These are phyloP conservation scores for Aegilops bicornis DNA, from an alignment of 176 grass and related monocot species.

Conservation along the genomic window DNA sequence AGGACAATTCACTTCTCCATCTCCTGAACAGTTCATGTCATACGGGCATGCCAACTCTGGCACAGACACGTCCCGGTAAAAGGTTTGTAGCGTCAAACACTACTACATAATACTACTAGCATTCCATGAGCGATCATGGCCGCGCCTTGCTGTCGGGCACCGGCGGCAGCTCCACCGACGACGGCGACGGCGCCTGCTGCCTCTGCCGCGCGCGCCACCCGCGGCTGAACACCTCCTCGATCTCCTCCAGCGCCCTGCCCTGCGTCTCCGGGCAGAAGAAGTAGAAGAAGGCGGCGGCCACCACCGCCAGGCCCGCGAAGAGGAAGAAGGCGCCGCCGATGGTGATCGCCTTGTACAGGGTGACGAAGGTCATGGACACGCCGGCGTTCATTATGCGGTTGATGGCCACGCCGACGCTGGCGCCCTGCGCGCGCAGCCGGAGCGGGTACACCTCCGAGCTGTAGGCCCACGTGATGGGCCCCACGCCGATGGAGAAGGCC, in stretches of 20 bases:
- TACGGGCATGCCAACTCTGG: too few relatives aligned
- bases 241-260: slow-evolving; percentile 51
- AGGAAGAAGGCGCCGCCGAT: slow-evolving; percentile 67
- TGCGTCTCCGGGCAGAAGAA: slow-evolving; percentile 51
- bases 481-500: slow-evolving; percentile 61
- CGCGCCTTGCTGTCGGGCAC: background rate
- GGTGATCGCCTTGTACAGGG: slow-evolving; percentile 58
- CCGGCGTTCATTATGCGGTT: slow-evolving; percentile 59
- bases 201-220: background rate
- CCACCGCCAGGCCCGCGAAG: slow-evolving; percentile 42
- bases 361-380: slow-evolving; percentile 65
- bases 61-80: too few relatives aligned
- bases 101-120: background rate
- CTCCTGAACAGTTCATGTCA: background rate
- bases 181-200: background rate
- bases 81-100: background rate
- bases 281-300: slow-evolving; percentile 52
- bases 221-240: slow-evolving; percentile 43
- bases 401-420: slow-evolving; percentile 34
- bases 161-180: background rate
- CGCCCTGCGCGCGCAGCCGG: slow-evolving; percentile 27
- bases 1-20: background rate
- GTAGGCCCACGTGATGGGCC: slow-evolving; percentile 71
- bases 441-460: slow-evolving; percentile 63
- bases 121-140: background rate